phyloP scores from a whole-genome alignment of 768 basidiomycete genomes.

The Podaxis mareebaensis region DNA sequence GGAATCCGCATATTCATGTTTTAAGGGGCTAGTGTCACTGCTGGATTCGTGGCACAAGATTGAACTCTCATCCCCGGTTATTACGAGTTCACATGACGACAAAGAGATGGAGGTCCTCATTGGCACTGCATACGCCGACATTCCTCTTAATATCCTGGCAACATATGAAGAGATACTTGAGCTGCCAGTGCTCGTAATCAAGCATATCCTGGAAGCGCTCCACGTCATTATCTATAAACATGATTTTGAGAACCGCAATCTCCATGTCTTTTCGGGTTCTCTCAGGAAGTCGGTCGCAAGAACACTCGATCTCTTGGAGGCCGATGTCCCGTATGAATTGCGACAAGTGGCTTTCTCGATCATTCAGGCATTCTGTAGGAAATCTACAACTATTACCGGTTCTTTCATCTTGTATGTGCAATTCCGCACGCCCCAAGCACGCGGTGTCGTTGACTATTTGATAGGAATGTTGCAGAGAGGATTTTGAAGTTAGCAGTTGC shows the following conservation, averaged over 20 bases:
- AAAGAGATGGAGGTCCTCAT: conserved; percentile 40
- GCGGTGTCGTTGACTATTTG: not conserved
- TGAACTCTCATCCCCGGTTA: conserved; percentile 46
- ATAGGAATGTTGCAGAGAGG: conserved; percentile 6
- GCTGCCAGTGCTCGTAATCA: conserved; percentile 57
- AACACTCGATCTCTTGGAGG: conserved; percentile 49
- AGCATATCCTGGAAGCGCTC: conserved; percentile 62
- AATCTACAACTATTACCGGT: conserved; percentile 27
- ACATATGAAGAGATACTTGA: conserved; percentile 43
- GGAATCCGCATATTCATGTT: conserved; percentile 49
- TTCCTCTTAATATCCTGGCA: conserved; percentile 52
- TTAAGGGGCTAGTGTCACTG: conserved; percentile 56
- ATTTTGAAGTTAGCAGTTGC: not conserved
- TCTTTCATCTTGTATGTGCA: conserved; percentile 45
- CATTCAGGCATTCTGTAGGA: conserved; percentile 61
- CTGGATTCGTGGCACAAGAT: conserved; percentile 60
- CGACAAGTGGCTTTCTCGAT: conserved; percentile 65
- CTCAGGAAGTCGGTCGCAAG: conserved; percentile 56
- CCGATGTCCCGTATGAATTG: conserved; percentile 64
- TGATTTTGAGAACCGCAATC: conserved; percentile 48
- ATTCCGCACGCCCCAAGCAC: conserved; percentile 20
- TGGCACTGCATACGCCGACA: conserved; percentile 66
- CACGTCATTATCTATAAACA: conserved; percentile 74
- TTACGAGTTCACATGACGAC: conserved; percentile 12
- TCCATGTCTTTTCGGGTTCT: conserved; percentile 28